phyloP scores from a whole-genome alignment of 2,329 filamentous ascomycete genomes.

The Xylaria sp. region DNA sequence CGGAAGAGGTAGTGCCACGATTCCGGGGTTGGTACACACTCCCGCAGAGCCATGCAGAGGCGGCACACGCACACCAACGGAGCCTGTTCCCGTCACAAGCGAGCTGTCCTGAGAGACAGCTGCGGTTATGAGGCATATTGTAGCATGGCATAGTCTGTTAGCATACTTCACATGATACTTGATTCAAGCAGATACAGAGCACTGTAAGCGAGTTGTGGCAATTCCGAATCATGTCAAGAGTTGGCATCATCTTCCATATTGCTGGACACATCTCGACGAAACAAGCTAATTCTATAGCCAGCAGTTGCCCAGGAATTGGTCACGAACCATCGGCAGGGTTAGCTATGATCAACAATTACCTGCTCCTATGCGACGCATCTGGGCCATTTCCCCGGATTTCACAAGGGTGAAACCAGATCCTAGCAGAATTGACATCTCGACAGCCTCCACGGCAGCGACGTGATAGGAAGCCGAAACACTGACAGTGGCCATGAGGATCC shows the following conservation, averaged over 20 bases:
- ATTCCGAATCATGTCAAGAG: background rate
- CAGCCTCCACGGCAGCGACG: constrained; percentile 29
- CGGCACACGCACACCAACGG: constrained; percentile 39
- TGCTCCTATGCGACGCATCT: constrained; percentile 6
- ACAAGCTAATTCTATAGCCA: background rate
- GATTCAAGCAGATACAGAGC: background rate
- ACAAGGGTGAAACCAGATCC: constrained; percentile 26
- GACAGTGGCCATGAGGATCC: constrained; percentile 20
- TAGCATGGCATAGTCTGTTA: constrained; percentile 4
- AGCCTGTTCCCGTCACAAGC: constrained; percentile 37
- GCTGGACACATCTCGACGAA: background rate
- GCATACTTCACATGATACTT: constrained; percentile 4
- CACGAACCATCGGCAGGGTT: background rate
- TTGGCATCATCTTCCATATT: background rate
- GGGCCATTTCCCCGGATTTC: constrained; percentile 39
- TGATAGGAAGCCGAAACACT: constrained; percentile 31
- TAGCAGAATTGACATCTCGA: constrained; percentile 17
- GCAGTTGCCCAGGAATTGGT: background rate
- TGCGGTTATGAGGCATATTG: constrained; percentile 15
- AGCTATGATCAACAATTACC: background rate
- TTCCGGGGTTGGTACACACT: constrained; percentile 25
- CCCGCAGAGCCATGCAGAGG: constrained; percentile 25
- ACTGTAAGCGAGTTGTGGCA: background rate
- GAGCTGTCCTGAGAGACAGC: constrained; percentile 21
- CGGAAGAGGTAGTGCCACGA: constrained; percentile 37